Conservation (phyloP, 2,329 filamentous ascomycete genomes). For the Cercospora sojina region DNA sequence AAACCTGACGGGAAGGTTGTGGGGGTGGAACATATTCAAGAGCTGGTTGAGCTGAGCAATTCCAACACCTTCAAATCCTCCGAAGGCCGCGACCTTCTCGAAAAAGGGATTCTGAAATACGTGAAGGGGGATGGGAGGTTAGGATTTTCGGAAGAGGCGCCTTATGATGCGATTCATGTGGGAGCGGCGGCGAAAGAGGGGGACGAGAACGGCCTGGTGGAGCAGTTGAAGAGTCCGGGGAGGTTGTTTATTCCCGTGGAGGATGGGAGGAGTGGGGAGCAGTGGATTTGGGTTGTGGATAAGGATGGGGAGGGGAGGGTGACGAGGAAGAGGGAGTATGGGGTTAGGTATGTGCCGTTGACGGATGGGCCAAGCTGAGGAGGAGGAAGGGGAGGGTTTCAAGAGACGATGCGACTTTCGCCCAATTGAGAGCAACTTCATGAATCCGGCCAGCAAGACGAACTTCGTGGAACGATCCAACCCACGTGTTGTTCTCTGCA, state of each 20-base stretch:
- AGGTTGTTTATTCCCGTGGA: conserved; percentile 77
- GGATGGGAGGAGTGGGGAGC: conserved; percentile 48
- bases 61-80: conserved; percentile 47
- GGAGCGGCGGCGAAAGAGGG: conserved; percentile 73
- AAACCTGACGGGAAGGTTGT: conserved; percentile 45
- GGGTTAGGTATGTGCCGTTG: conserved; percentile 74
- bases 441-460: no score
- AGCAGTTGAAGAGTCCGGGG: conserved; percentile 77
- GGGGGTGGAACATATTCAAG: conserved; percentile 52
- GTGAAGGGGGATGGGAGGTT: conserved; percentile 65
- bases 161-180: conserved; percentile 94
- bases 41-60: conserved; percentile 44
- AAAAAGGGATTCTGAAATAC: conserved; percentile 65
- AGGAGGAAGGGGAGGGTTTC: not conserved
- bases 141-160: conserved; percentile 48
- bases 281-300: conserved; percentile 72
- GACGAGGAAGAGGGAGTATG: conserved; percentile 62
- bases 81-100: conserved; percentile 57
- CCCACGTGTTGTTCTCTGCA: no score
- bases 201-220: conserved; percentile 69
- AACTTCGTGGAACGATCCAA: no score
- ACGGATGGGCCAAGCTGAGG: conserved; percentile 61
- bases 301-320: conserved; percentile 67
- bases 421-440: no score
- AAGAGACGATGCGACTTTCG: no score